These are phyloP conservation scores for Salix viminalis DNA, from an alignment of 345 rosid species.

Conservation along the genomic window DNA sequence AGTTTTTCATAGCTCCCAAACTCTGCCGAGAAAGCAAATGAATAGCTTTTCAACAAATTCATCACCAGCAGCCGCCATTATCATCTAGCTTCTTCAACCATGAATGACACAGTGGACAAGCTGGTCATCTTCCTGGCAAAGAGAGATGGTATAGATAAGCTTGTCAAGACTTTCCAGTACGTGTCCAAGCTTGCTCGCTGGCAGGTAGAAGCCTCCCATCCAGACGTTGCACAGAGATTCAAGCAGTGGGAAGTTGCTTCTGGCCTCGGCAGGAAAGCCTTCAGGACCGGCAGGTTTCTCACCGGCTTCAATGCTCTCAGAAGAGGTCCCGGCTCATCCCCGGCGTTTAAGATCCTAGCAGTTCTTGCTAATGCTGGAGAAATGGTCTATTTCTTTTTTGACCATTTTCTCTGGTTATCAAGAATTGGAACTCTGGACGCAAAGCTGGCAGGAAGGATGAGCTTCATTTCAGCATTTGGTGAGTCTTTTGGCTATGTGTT, in stretches of 20 bases:
- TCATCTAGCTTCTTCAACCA: constrained; percentile 14
- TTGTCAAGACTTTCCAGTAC: constrained; percentile 94
- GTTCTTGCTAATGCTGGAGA: constrained; percentile 87
- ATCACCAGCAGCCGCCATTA: not conserved
- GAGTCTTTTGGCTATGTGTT: constrained; percentile 93
- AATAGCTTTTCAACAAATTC: not conserved
- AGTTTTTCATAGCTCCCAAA: not conserved
- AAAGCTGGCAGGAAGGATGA: constrained; percentile 63
- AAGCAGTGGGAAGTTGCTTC: constrained; percentile 95
- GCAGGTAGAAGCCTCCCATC: constrained; percentile 51
- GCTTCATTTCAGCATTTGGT: constrained; percentile 92
- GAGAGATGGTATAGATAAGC: constrained; percentile 97
- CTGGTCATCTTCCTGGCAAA: constrained; percentile 86
- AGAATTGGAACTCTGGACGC: constrained; percentile 76
- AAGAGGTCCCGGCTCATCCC: constrained; percentile 59
- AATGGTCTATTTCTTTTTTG: constrained; percentile 93
- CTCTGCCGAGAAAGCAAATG: not conserved
- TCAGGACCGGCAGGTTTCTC: constrained; percentile 84
- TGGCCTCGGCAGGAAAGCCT: constrained; percentile 91
- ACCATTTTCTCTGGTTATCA: constrained; percentile 90
- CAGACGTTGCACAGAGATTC: constrained; percentile 55
- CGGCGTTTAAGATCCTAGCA: constrained; percentile 42
- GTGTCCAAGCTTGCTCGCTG: constrained; percentile 89
- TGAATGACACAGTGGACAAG: constrained; percentile 79
- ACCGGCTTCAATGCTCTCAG: constrained; percentile 84